phyloP scores from a whole-genome alignment of 73 alveolate species.

The Halteria grandinella region DNA sequence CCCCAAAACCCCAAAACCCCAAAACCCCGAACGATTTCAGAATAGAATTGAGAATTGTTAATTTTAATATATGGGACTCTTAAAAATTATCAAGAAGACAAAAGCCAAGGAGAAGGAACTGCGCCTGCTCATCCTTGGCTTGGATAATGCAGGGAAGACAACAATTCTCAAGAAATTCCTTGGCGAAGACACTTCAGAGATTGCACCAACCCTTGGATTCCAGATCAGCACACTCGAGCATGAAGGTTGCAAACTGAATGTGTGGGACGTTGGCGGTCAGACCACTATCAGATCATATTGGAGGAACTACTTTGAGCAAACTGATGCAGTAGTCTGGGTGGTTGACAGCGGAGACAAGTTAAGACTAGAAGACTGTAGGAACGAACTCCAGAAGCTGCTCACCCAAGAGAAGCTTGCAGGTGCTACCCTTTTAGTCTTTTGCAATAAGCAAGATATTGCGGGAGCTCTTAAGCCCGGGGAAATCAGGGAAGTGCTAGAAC shows the following conservation, averaged over 20 bases:
- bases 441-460: conserved; percentile 97
- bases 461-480: conserved; percentile 93
- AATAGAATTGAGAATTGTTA: not conserved
- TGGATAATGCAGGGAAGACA: conserved; percentile 97
- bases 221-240: conserved; percentile 96
- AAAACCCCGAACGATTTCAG: not conserved
- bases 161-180: conserved; percentile 92
- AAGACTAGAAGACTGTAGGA: conserved; percentile 93
- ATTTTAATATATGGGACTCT: conserved; percentile 86
- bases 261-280: conserved; percentile 99
- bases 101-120: conserved; percentile 94
- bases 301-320: conserved; percentile 98
- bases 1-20: conserved; percentile 8
- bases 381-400: conserved; percentile 85
- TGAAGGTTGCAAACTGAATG: conserved; percentile 91
- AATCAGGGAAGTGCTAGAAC: conserved; percentile 83
- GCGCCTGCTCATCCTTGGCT: conserved; percentile 92
- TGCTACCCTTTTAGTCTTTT: conserved; percentile 79
- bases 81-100: conserved; percentile 87
- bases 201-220: conserved; percentile 98
- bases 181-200: conserved; percentile 96
- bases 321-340: conserved; percentile 98
- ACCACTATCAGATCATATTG: conserved; percentile 98
- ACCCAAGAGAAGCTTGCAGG: conserved; percentile 87
- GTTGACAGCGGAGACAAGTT: conserved; percentile 97